These are phyloP conservation scores for Corylus heterophylla DNA, from an alignment of 306 rosid species.

Conservation along the genomic window DNA sequence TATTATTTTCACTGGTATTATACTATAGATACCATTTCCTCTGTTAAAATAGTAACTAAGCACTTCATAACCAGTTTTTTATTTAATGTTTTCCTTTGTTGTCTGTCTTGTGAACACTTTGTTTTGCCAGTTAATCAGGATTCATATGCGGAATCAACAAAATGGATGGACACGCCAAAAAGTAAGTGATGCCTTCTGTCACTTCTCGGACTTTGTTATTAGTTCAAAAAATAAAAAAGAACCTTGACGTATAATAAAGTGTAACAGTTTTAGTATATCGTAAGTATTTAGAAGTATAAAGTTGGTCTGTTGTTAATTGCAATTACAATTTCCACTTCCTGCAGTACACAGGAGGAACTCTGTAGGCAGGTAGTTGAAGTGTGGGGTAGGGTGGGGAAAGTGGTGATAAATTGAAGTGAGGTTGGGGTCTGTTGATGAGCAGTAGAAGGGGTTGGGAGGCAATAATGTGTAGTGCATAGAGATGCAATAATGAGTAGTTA, in stretches of 20 bases:
- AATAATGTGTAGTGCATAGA: background rate
- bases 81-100: background rate
- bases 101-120: conserved; percentile 17
- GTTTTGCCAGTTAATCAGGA: conserved; percentile 52
- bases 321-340: background rate
- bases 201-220: background rate
- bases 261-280: background rate
- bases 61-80: conserved; percentile 1
- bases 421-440: background rate
- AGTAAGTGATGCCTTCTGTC: conserved; percentile 36
- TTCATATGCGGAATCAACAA: conserved; percentile 52
- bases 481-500: background rate
- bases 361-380: background rate
- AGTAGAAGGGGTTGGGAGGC: background rate
- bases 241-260: background rate
- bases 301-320: background rate
- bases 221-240: background rate
- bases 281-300: background rate
- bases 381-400: background rate
- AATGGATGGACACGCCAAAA: conserved; percentile 69
- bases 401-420: background rate
- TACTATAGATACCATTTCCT: background rate
- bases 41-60: background rate
- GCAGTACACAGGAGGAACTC: conserved; percentile 1
- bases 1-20: background rate